Conservation (phyloP, 2,329 filamentous ascomycete genomes). For the Aspergillus sp. region DNA sequence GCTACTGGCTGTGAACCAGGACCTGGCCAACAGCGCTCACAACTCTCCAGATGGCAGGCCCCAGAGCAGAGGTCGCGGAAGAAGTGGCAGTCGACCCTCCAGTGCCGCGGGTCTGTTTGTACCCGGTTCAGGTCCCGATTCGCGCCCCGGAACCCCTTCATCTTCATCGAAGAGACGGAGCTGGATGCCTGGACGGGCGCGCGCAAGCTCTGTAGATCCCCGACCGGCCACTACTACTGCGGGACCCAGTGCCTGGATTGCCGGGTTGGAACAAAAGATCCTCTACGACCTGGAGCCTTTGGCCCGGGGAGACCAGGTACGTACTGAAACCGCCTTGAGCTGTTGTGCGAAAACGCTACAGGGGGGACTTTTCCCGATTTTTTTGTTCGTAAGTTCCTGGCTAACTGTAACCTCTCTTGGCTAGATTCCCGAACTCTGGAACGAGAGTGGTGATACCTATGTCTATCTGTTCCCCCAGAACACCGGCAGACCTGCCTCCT, state of each 20-base stretch:
- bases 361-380: too few relatives aligned
- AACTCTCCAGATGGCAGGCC: constrained; percentile 38
- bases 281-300: constrained; percentile 58
- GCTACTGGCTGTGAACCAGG: constrained; percentile 40
- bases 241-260: constrained; percentile 57
- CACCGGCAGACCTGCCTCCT: constrained; percentile 60
- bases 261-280: constrained; percentile 58
- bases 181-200: constrained; percentile 47
- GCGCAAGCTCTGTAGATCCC: constrained; percentile 36
- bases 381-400: neutral
- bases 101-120: constrained; percentile 39
- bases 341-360: neutral
- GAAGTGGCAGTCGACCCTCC: constrained; percentile 35
- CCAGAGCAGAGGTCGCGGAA: constrained; percentile 40
- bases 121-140: constrained; percentile 36
- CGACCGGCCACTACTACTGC: constrained; percentile 31
- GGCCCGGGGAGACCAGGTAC: constrained; percentile 54
- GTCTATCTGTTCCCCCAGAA: constrained; percentile 64
- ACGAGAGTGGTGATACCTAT: constrained; percentile 62
- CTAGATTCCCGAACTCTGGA: constrained; percentile 62
- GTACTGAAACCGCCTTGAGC: constrained; percentile 17
- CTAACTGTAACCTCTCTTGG: neutral
- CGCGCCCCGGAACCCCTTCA: constrained; percentile 37
- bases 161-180: constrained; percentile 45
- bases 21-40: constrained; percentile 36